A percentile compares a stretch with the other conserved stretches of the same genome.
These are phyloP conservation scores for Datura wrightii DNA, from an alignment of 257 asterid species.

Conservation along the genomic window DNA sequence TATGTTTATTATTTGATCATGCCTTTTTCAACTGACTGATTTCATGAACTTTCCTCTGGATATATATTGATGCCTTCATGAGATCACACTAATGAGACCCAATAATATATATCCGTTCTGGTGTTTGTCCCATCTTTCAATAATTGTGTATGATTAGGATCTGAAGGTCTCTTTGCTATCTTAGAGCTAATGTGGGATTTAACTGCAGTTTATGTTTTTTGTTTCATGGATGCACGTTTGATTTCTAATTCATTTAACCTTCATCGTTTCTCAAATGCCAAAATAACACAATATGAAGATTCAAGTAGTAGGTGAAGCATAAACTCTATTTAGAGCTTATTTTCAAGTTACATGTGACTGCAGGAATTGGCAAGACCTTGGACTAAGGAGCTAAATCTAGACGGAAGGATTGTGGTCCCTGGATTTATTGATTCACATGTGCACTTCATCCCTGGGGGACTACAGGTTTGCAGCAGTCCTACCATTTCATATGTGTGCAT, in stretches of 20 bases:
- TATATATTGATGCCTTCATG: background rate
- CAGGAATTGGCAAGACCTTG: constrained; percentile 65
- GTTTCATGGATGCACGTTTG: background rate
- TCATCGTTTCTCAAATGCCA: background rate
- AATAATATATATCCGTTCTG: background rate
- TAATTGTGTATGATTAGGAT: background rate
- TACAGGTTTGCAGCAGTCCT: constrained; percentile 64
- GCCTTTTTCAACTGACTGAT: background rate
- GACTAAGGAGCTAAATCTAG: constrained; percentile 60
- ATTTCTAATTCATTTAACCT: background rate
- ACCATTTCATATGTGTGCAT: constrained; percentile 25
- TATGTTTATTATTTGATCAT: background rate
- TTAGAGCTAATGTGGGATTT: background rate
- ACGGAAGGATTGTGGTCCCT: constrained; percentile 79
- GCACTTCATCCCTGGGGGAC: constrained; percentile 84
- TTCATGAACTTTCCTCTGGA: background rate
- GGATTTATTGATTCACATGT: constrained; percentile 98
- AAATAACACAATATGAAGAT: constrained; percentile 6
- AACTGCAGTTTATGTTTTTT: background rate
- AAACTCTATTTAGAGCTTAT: background rate
- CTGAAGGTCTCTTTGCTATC: background rate
- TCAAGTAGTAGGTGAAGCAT: constrained; percentile 17
- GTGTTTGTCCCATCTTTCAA: background rate
- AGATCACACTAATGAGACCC: background rate
- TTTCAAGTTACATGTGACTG: constrained; percentile 38